Evolutionary conservation across 2,329 filamentous ascomycete species (phyloP), one percentile per base, ranked within the genome.

Genomic region (Claviceps sp.): DNA sequence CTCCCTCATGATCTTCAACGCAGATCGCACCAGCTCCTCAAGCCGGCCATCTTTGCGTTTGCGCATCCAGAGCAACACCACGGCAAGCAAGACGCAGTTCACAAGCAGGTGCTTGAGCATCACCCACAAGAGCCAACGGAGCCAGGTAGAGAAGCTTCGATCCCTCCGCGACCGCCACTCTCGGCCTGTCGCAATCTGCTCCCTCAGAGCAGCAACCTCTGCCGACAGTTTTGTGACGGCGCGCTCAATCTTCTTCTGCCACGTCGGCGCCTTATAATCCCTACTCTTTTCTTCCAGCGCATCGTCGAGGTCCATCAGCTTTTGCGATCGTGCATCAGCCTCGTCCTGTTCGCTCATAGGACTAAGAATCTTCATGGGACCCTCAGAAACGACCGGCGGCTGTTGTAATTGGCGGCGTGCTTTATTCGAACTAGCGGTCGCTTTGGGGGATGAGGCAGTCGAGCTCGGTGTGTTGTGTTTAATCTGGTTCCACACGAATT

Each of bases 401-500:
- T 73, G 65, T 60, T 72, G 65, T 58, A 76, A 75, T 56, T 70
- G 74, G 46, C 67, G 71, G 54, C 59, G 65, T 55, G 58, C 57
- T 43, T 55, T 57, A 34, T 53, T 57, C 16, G 59, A 61, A 51
- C 59, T 60, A 51, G 64, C 66, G 51, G 64, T 67, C 26, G 70
- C 70, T 57, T 75, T 73, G n/a, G 77, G 75, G 1, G 76, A 79
- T 11, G 77, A 75, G 42, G 77, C 65, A 41, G 82, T 71, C 40
- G 84, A 82, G 18, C 78, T 80, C 4, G 84, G 81, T 11, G 81
- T 80, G 61, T 91, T 96, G 59, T 85, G 85, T 67, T 93, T 95
- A 60, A 98, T 91, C 67, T 97, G 93, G 60, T 96, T 89, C 93
- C 93, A 98, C 41, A 98, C 91, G 62, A 97, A 98, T 69, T 98